Evolutionary conservation across 306 rosid genomes (phyloP).

Genomic region (Mucuna pruriens): DNA sequence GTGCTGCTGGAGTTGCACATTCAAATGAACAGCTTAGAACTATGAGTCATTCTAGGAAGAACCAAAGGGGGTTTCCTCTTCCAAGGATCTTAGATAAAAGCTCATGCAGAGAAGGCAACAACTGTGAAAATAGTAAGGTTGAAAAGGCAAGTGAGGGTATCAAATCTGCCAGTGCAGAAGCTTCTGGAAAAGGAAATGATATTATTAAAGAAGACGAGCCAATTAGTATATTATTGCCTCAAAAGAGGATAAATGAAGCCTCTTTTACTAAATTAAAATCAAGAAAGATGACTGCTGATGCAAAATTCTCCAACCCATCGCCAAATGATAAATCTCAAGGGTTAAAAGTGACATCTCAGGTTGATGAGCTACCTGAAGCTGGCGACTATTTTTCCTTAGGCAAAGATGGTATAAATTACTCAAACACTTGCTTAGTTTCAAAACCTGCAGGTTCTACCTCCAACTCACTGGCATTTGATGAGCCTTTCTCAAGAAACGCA

Average conservation of each 20-base stretch:
- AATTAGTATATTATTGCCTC: slow-evolving; percentile 53
- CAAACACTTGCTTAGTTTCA: slow-evolving; percentile 21
- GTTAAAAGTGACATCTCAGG: slow-evolving; percentile 34
- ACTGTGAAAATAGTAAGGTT: slow-evolving; percentile 38
- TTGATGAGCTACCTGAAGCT: slow-evolving; percentile 45
- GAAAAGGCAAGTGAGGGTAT: slow-evolving; percentile 41
- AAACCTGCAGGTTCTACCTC: slow-evolving; percentile 35
- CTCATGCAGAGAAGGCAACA: slow-evolving; percentile 43
- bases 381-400: slow-evolving; percentile 34
- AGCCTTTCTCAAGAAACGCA: slow-evolving; percentile 36
- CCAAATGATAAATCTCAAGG: slow-evolving; percentile 42
- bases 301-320: slow-evolving; percentile 39
- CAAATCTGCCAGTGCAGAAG: slow-evolving; percentile 47
- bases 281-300: slow-evolving; percentile 41
- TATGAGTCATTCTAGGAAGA: slow-evolving; percentile 50
- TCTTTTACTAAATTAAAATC: slow-evolving; percentile 51
- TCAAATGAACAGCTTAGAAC: slow-evolving; percentile 47
- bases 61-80: slow-evolving; percentile 49
- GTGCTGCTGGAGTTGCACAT: slow-evolving; percentile 44
- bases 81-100: slow-evolving; percentile 50
- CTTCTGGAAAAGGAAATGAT: slow-evolving; percentile 40
- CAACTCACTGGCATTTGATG: slow-evolving; percentile 41
- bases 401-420: slow-evolving; percentile 41
- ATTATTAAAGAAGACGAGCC: slow-evolving; percentile 41
- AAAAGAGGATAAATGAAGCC: slow-evolving; percentile 51